phyloP scores from a whole-genome alignment of 495 filamentous ascomycete genomes.

The Xylaria intraflava region DNA sequence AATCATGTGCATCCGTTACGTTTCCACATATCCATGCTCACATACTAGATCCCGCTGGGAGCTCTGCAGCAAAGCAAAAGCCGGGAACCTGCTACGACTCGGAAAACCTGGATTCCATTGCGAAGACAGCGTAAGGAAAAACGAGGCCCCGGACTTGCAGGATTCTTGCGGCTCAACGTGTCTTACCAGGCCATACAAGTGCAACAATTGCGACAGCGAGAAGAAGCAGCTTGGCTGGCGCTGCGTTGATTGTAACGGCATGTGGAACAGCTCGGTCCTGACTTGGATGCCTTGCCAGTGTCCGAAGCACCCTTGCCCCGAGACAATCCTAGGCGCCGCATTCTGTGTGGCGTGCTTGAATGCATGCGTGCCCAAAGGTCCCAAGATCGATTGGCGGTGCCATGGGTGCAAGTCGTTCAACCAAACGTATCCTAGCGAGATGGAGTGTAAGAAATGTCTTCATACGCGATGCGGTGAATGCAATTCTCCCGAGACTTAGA shows the following conservation, averaged over 20 bases:
- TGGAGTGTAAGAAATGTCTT: conserved; percentile 1
- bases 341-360: background rate
- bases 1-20: background rate
- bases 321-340: background rate
- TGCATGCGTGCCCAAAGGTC: background rate
- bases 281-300: background rate
- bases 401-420: background rate
- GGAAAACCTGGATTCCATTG: background rate
- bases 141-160: background rate
- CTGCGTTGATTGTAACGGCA: background rate
- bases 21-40: background rate
- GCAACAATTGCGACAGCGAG: background rate
- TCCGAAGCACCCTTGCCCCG: background rate
- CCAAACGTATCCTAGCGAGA: background rate
- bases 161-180: background rate
- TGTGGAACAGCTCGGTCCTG: background rate
- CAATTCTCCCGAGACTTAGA: background rate
- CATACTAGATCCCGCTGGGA: background rate
- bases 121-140: background rate
- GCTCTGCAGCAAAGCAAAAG: background rate
- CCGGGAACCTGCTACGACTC: background rate
- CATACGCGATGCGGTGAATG: background rate
- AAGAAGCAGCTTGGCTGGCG: conserved; percentile 1
- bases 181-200: conserved; percentile 1
- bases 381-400: background rate